phyloP scores from a whole-genome alignment of 495 filamentous ascomycete species.

The Acidiella bohemica region DNA sequence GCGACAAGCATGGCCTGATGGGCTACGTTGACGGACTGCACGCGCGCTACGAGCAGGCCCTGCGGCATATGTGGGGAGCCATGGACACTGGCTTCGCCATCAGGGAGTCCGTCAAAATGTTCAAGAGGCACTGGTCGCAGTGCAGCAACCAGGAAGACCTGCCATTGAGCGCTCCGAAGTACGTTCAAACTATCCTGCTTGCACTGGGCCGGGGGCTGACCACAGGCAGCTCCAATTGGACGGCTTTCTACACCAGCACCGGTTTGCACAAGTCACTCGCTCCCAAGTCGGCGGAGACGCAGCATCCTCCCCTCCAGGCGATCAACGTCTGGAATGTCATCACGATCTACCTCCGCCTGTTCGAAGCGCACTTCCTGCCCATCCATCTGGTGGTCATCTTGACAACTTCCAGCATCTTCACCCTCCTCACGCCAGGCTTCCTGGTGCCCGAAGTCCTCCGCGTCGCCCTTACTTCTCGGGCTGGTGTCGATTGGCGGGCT shows the following conservation, averaged over 20 bases:
- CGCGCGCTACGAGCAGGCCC: constrained; percentile 51
- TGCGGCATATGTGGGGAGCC: constrained; percentile 62
- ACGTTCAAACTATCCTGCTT: constrained; percentile 1
- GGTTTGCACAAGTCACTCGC: constrained; percentile 6
- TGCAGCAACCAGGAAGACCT: neutral
- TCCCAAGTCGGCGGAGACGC: neutral
- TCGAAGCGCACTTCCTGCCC: constrained; percentile 57
- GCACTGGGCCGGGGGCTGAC: neutral
- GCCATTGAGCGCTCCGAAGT: constrained; percentile 13
- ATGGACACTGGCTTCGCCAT: constrained; percentile 49
- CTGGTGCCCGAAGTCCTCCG: constrained; percentile 36
- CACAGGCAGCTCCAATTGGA: constrained; percentile 5
- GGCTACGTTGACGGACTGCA: constrained; percentile 39
- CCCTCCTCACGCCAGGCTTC: constrained; percentile 34
- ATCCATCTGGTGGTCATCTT: constrained; percentile 48
- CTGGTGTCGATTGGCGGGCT: constrained; percentile 42
- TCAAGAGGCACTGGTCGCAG: constrained; percentile 1
- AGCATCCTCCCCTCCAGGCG: neutral
- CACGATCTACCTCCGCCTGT: constrained; percentile 45
- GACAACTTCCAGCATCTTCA: constrained; percentile 43
- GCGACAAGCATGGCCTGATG: constrained; percentile 35
- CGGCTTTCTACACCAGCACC: constrained; percentile 8
- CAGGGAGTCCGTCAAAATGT: constrained; percentile 7
- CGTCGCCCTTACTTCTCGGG: constrained; percentile 44
- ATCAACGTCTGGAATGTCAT: constrained; percentile 10